Evolutionary conservation across 306 rosid genomes (phyloP).

Genomic region (Prunus mongolica): DNA sequence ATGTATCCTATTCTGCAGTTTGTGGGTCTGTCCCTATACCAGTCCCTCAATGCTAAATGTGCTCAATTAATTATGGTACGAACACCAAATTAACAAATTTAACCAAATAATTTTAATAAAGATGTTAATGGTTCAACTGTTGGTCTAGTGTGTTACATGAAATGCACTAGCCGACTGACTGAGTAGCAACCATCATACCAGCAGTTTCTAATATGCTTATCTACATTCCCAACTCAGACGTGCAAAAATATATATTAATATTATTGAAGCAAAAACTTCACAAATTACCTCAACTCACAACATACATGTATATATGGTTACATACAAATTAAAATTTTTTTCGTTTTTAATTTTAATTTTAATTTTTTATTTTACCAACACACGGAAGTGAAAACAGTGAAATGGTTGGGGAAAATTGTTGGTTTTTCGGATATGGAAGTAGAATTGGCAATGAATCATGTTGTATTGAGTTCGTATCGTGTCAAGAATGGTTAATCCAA

Average conservation of each 20-base stretch:
- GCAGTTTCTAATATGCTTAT: background rate
- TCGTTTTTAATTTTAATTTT: background rate
- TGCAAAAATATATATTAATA: background rate
- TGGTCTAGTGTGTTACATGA: background rate
- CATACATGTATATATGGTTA: constrained; percentile 15
- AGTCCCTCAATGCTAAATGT: no score
- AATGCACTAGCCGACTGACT: background rate
- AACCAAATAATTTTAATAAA: no score
- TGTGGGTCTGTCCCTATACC: no score
- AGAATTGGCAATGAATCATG: no score
- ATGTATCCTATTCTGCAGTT: no score
- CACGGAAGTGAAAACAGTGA: background rate
- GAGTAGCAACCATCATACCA: background rate
- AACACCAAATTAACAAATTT: background rate
- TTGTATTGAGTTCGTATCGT: no score
- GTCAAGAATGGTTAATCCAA: no score
- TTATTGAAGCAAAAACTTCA: background rate
- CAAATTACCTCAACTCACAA: background rate
- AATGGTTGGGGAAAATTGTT: background rate
- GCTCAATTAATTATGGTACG: background rate
- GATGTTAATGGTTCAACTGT: background rate
- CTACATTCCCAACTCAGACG: background rate
- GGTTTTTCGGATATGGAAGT: background rate
- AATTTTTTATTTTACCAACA: background rate
- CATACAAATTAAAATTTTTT: constrained; percentile 22